Evolutionary conservation across 2,329 filamentous ascomycete genomes (phyloP), one percentile per base, ranked within the genome.

Genomic region (Epichloe hybrida): DNA sequence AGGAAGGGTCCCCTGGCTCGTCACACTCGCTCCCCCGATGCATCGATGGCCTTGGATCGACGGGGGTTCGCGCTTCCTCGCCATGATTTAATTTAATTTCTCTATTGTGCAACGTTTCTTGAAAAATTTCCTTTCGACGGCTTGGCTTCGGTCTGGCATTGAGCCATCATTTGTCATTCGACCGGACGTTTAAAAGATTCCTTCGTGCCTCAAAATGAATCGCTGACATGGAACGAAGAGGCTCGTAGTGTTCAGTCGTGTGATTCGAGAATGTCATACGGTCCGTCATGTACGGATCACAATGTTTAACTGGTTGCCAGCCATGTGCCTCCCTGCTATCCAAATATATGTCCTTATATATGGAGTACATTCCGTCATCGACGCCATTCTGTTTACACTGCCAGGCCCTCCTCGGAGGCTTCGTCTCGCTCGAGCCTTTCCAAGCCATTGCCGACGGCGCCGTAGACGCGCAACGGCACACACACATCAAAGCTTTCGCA

Each of bases 401-500:
- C 58, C 49, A 71, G 59, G 6, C 69, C 70, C 54, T 75, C 72
- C 46, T 75, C 74, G 27, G 69, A 64, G 36, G 70, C 74, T 59
- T 78, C 74, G 44, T 80, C 77, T 50, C 75, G 66, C 60, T 80
- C 77, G 49, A 79, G 60, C 54, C 70, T 70, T 62, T 80, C 78
- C 52, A 81, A 62, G 7, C 77, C 77, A 49, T 70, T 76, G 52
- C 76, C 75, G 37, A 78, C 72, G 17, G 79, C 77, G 40, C 81
- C 81, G 61, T 94, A 95, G 9, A 96, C 86, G 48, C 81, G 80
- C 56, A 96, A 70, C 27, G 89, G 89, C 44, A 95, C 88, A 36
- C 82, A 80, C 44, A 95, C 86, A 66, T 95, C 89, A 66, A 95
- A 95, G 59, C 86, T 94, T 70, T 95, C 89, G 59, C 88, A 91